Evolutionary conservation across 75 land plant species (phyloP), one percentile per base, ranked within the genome.

Genomic region (Picea glauca): DNA sequence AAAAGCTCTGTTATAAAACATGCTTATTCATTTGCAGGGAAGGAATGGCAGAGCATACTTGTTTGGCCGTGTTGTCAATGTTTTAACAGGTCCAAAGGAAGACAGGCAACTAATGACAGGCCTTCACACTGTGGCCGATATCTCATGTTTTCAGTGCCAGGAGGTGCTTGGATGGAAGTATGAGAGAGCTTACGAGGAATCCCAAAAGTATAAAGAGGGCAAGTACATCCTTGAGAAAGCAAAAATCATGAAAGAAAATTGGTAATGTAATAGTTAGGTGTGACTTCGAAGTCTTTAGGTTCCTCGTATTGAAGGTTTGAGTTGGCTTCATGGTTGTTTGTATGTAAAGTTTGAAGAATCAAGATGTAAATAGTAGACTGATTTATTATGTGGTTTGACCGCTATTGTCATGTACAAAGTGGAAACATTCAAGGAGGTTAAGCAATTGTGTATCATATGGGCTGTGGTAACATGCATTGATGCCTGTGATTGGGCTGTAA

Each of bases 121-220:
- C 26, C 64, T 82, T 13, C 84, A 82, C 32, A 82, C 83, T 43
- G 84, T 82, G 43, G 83, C 84, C 4, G 84, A 82, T 60, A 72
- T 82, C 21, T 50, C 38, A 17, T 82, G 84, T 74, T 61, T 21
- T 17, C 72, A 79, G 14, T 82, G 84, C 38, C 65, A 30, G 35
- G 82, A 78, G 64, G 43, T 79, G 17, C 57, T 82, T 14, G 84
- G 84, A 40, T 82, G 84, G 84, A 82, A 80, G 82, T 82, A 82
- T 54, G 82, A 58, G 35, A 78, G 31, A 33, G 84, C 84, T 23
- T 82, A 82, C 54, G 82, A 80, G 11, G 84, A 80, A 81, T 35
- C 82, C n/a, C 82, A 82, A 31, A 79, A 80, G 58, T 82, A 82
- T 73, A 82, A 82, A 56, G 84, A 82, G 31, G 84, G 84, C 14